Evolutionary conservation across 108 stramenopile species (phyloP).

Genomic region (Aurantiochytrium sp.): DNA sequence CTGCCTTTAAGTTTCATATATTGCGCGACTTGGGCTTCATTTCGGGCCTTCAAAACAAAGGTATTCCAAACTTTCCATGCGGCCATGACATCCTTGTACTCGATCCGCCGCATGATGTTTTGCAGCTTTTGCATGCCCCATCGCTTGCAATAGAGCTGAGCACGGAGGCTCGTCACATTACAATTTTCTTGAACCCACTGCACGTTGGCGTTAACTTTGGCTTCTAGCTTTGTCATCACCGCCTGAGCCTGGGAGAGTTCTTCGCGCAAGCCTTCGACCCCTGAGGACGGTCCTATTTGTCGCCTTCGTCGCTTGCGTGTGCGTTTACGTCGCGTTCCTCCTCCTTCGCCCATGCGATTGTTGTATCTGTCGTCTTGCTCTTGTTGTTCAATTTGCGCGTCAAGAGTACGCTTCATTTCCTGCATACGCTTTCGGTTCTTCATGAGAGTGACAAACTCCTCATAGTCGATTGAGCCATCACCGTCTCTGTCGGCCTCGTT

Average conservation of each 20-base stretch:
- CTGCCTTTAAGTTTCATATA: slow-evolving; percentile 14
- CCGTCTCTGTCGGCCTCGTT: background rate
- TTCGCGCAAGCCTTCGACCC: background rate
- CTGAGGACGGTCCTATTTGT: too few species aligned
- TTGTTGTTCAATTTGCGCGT: background rate
- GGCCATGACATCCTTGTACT: slow-evolving; percentile 5
- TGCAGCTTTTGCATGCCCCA: slow-evolving; percentile 21
- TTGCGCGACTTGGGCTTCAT: slow-evolving; percentile 2
- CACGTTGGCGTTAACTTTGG: background rate
- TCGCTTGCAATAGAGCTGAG: background rate
- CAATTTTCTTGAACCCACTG: slow-evolving; percentile 17
- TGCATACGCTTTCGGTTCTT: background rate
- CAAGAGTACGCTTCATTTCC: background rate
- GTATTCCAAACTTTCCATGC: background rate
- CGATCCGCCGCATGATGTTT: background rate
- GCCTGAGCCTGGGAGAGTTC: background rate
- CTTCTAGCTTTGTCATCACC: background rate
- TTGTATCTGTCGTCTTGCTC: too few species aligned
- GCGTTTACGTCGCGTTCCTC: background rate
- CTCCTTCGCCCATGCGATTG: background rate
- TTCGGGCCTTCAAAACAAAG: background rate
- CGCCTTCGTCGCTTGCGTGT: background rate
- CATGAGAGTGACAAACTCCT: slow-evolving; percentile 4
- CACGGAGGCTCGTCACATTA: background rate
- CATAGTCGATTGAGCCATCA: background rate